Evolutionary conservation across 257 asterid genomes (phyloP), one percentile per base, ranked within the genome.

Genomic region (Ilex aquifolium): DNA sequence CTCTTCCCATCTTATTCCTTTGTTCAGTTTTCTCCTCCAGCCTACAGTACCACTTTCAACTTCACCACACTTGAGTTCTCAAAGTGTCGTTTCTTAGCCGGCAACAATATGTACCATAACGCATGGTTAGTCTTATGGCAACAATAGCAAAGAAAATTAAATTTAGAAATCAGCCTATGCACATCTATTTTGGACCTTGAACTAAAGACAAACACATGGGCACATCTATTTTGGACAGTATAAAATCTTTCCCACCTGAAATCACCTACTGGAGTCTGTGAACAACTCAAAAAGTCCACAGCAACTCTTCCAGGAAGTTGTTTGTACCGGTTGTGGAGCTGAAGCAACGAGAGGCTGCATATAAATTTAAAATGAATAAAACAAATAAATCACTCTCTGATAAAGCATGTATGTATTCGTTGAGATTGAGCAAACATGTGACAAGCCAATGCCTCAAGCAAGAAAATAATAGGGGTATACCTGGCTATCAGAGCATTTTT

Each of bases 251-350:
- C 57, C 32, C 42, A 73, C 80, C 79, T 42, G 70, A 51, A 72
- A 15, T 79, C 71, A 83, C 72, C 78, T 74, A 71, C 69, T 79
- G 30, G 83, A 81, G 57, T 86, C 85, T 13, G 77, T 15, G 50
- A 86, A 76, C 78, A 76, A 60, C 69, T 83, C 95, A 70, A 83
- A 82, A 44, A 86, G 76, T 60, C 91, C 95, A 79, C 95, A 86
- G 44, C 95, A 86, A 71, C 84, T 56, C 82, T 81, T 86, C 91
- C 91, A 85, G 3, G 90, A 79, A 55, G 88, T 73, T 16, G 50
- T 40, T 65, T 74, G 69, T 59, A 31, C 73, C 4, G 72, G 85
- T 27, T 17, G 75, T 42, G 58, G 72, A 67, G 44, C 65, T 60
- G 73, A 77, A 51, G 61, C 74, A 39, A 73, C 72, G 69, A 69